These are phyloP conservation scores for Cadophora malorum DNA, from an alignment of 2,329 filamentous ascomycete genomes.

Conservation along the genomic window DNA sequence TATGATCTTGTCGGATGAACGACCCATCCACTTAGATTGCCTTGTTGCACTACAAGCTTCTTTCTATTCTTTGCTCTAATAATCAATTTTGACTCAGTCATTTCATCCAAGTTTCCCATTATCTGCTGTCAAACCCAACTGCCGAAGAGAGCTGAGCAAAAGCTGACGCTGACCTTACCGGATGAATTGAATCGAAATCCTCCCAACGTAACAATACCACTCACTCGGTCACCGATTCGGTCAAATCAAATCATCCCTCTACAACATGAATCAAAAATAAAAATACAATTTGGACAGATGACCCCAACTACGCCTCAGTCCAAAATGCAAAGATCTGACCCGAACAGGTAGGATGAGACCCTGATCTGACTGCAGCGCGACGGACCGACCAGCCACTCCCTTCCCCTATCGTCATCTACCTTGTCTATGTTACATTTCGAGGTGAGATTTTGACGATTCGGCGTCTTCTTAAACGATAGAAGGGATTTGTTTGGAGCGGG, in stretches of 20 bases:
- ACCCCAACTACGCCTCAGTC: not conserved
- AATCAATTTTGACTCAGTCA: not conserved
- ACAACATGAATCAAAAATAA: not conserved
- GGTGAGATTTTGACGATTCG: not conserved
- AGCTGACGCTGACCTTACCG: not conserved
- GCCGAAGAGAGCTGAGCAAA: not conserved
- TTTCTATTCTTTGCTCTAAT: not conserved
- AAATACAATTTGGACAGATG: not conserved
- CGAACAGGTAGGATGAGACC: not conserved
- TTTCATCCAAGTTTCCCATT: not conserved
- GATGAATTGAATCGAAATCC: not conserved
- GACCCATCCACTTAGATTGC: not conserved
- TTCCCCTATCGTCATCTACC: not conserved
- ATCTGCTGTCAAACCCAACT: not conserved
- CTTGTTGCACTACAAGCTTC: not conserved
- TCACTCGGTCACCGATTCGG: not conserved
- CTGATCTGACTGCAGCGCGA: conserved; percentile 4
- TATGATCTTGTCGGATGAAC: not conserved
- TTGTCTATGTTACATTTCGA: not conserved
- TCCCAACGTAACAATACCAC: not conserved
- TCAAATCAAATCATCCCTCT: not conserved
- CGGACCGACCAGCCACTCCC: not conserved
- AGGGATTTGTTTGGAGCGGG: not conserved
- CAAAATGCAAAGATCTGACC: conserved; percentile 3
- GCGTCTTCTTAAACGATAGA: not conserved